These are phyloP conservation scores for Amanita exitialis DNA, from an alignment of 768 basidiomycete genomes.

Conservation along the genomic window DNA sequence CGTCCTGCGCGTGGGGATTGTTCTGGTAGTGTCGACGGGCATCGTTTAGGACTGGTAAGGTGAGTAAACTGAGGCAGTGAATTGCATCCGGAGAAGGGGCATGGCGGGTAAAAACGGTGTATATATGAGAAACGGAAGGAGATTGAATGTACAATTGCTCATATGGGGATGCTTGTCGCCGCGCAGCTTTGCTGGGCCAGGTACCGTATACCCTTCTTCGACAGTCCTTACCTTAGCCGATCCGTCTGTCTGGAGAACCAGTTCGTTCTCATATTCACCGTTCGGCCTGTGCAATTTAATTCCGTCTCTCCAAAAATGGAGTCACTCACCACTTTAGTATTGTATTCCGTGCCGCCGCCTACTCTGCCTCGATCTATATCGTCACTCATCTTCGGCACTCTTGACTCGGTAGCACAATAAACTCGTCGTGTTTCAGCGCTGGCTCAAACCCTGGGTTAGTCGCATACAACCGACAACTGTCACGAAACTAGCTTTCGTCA, in stretches of 20 bases:
- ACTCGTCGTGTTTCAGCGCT: neutral
- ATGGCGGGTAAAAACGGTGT: neutral
- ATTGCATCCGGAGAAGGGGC: neutral
- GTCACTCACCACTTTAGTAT: too few species aligned
- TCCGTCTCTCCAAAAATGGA: neutral
- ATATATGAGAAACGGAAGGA: neutral
- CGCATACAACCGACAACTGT: neutral
- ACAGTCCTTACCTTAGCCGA: neutral
- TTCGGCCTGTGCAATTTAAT: neutral
- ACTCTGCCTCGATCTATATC: neutral
- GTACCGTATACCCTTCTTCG: slow-evolving; percentile 1
- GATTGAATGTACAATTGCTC: neutral
- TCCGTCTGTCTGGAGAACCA: neutral
- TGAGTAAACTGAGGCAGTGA: neutral
- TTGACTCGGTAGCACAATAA: neutral
- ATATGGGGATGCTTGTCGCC: neutral
- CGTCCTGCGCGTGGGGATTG: slow-evolving; percentile 25
- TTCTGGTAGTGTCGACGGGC: slow-evolving; percentile 33
- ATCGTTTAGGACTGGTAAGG: slow-evolving; percentile 13
- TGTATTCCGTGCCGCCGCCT: neutral
- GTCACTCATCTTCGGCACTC: too few species aligned
- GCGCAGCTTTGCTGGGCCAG: neutral
- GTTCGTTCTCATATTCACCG: neutral
- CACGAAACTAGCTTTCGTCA: too few species aligned
- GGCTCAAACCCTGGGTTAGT: neutral